phyloP scores from a whole-genome alignment of 345 rosid species.

The Hevea brasiliensis region DNA sequence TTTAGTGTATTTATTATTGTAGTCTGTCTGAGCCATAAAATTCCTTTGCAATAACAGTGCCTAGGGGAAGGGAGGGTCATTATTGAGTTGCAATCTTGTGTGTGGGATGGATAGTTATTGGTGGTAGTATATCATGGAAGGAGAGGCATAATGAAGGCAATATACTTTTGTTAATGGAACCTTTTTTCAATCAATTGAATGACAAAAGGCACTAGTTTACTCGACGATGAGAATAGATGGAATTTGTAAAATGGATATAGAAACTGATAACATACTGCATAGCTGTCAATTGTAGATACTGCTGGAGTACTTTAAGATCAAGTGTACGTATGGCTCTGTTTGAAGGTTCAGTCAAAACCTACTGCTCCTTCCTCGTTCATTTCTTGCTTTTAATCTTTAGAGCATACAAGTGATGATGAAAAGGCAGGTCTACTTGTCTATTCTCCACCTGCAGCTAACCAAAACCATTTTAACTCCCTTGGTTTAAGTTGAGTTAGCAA shows the following conservation, averaged over 20 bases:
- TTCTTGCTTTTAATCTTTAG: neutral
- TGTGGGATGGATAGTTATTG: neutral
- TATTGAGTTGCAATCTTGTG: neutral
- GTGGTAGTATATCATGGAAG: neutral
- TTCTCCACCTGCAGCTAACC: neutral
- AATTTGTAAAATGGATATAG: neutral
- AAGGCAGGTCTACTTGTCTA: neutral
- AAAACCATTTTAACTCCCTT: neutral
- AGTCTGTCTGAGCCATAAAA: too few relatives aligned
- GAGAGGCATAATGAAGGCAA: neutral
- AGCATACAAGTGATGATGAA: neutral
- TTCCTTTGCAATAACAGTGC: too few relatives aligned
- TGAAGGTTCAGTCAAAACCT: neutral
- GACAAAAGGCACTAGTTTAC: neutral
- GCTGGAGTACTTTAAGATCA: constrained; percentile 1
- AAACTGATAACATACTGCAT: neutral
- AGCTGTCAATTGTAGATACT: neutral
- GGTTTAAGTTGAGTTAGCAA: neutral
- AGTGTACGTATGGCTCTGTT: neutral
- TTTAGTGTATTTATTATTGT: too few relatives aligned
- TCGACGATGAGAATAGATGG: neutral
- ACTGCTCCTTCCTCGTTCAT: neutral
- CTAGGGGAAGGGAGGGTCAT: too few relatives aligned
- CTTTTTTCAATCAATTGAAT: neutral
- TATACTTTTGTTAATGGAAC: neutral